Percentiles rank a stretch among this genome's conserved stretches.
Evolutionary conservation across 345 rosid genomes (phyloP).

Genomic region (Salix dunnii): DNA sequence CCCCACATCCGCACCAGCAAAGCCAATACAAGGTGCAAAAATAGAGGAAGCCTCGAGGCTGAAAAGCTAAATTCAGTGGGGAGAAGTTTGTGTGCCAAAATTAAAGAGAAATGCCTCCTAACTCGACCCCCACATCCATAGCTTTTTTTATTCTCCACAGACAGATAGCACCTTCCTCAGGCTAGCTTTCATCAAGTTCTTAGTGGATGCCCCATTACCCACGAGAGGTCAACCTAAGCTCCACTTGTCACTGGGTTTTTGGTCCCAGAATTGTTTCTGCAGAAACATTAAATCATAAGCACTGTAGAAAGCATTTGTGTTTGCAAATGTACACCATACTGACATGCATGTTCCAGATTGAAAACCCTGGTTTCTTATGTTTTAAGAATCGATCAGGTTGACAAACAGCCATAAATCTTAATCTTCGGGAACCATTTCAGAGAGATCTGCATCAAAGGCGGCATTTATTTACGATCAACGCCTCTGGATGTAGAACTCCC

Average conservation of each 20-base stretch:
- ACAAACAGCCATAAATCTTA: too few species aligned
- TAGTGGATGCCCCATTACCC: slow-evolving; percentile 3
- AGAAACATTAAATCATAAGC: neutral
- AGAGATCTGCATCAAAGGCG: too few species aligned
- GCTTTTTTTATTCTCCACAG: neutral
- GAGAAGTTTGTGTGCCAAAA: slow-evolving; percentile 4
- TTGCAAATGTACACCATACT: too few species aligned
- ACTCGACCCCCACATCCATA: neutral
- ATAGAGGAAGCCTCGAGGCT: neutral
- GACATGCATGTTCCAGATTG: too few species aligned
- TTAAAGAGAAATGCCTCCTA: slow-evolving; percentile 3
- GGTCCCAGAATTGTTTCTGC: too few species aligned
- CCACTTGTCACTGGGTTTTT: neutral
- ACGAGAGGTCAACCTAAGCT: neutral
- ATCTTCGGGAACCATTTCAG: too few species aligned
- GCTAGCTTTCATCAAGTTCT: neutral
- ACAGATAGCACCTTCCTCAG: slow-evolving; percentile 12
- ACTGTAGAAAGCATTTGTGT: neutral
- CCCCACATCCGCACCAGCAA: neutral
- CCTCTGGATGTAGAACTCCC: too few species aligned
- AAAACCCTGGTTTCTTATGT: too few species aligned
- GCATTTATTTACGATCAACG: too few species aligned
- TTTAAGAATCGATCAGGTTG: too few species aligned
- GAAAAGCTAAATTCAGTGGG: neutral
- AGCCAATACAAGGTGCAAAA: neutral